Percentiles rank a stretch among this genome's conserved stretches.
These are phyloP conservation scores for Orbilia oligospora DNA, from an alignment of 2,329 filamentous ascomycete species.

Conservation along the genomic window DNA sequence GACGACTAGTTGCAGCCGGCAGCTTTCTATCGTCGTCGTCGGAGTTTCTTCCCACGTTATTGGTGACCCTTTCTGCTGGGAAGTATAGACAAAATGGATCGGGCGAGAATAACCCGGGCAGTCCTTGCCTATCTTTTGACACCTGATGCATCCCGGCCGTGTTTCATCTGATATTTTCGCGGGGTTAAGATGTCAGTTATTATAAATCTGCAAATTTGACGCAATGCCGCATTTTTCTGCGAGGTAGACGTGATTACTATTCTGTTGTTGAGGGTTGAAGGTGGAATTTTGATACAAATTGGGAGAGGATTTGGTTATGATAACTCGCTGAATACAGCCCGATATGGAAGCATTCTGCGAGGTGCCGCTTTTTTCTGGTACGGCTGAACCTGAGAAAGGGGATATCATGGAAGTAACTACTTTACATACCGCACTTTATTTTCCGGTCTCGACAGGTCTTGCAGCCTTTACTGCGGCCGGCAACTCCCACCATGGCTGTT, in stretches of 20 bases:
- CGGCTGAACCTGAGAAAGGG: slow-evolving; percentile 21
- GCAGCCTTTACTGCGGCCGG: slow-evolving; percentile 59
- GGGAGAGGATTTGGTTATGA: not conserved
- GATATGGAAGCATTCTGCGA: slow-evolving; percentile 55
- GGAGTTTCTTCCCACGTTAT: slow-evolving; percentile 55
- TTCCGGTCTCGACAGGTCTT: slow-evolving; percentile 59
- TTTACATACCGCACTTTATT: slow-evolving; percentile 59
- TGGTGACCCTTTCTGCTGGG: slow-evolving; percentile 51
- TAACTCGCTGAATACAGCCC: slow-evolving; percentile 40
- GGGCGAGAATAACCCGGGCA: slow-evolving; percentile 54
- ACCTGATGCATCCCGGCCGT: slow-evolving; percentile 53
- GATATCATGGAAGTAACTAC: not conserved
- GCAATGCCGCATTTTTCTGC: slow-evolving; percentile 41
- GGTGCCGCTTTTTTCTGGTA: slow-evolving; percentile 10
- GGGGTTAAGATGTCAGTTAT: slow-evolving; percentile 18
- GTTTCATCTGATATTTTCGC: slow-evolving; percentile 47
- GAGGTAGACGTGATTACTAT: slow-evolving; percentile 6
- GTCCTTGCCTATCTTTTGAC: slow-evolving; percentile 57
- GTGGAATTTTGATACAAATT: not conserved
- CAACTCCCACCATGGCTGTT: slow-evolving; percentile 58
- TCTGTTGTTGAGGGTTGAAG: not conserved
- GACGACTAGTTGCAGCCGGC: slow-evolving; percentile 46
- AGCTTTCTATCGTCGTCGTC: slow-evolving; percentile 56
- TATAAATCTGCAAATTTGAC: not conserved
- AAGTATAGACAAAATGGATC: slow-evolving; percentile 50